These are phyloP conservation scores for Ganoderma meredithae DNA, from an alignment of 1,284 basidiomycete species.

Conservation along the genomic window DNA sequence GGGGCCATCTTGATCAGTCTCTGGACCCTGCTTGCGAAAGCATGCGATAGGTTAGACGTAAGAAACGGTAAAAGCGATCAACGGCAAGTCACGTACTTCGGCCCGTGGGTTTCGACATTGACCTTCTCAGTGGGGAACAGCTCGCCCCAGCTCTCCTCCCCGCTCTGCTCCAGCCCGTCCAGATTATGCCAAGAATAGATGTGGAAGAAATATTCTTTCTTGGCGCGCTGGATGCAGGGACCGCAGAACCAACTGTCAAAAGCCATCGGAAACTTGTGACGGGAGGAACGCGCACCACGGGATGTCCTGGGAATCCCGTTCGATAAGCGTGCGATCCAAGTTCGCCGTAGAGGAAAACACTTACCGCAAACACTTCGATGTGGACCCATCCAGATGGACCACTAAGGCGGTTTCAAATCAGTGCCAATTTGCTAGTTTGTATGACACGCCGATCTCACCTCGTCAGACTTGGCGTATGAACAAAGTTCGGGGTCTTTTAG, in stretches of 20 bases:
- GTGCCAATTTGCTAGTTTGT: background rate
- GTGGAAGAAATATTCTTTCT: constrained; percentile 35
- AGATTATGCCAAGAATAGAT: constrained; percentile 32
- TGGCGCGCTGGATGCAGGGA: constrained; percentile 25
- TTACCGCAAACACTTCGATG: constrained; percentile 36
- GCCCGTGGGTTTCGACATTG: constrained; percentile 25
- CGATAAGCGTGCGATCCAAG: constrained; percentile 10
- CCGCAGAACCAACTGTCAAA: background rate
- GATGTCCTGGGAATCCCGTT: constrained; percentile 32
- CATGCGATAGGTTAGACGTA: background rate
- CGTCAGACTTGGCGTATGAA: constrained; percentile 26
- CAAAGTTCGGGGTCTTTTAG: constrained; percentile 34
- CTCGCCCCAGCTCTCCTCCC: constrained; percentile 36
- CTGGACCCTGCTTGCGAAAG: constrained; percentile 46
- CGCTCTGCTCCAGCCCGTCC: constrained; percentile 27
- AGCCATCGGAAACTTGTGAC: background rate
- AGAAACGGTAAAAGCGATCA: background rate
- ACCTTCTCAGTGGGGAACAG: constrained; percentile 28
- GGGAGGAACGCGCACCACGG: constrained; percentile 32
- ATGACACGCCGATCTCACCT: constrained; percentile 22
- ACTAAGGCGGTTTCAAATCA: constrained; percentile 14
- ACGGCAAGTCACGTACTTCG: constrained; percentile 22
- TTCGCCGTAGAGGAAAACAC: constrained; percentile 11
- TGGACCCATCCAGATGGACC: constrained; percentile 38
- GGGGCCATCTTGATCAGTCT: constrained; percentile 52